Evolutionary conservation across 495 filamentous ascomycete species (phyloP), one percentile per base, ranked within the genome.

Genomic region (Sordaria brevicollis): DNA sequence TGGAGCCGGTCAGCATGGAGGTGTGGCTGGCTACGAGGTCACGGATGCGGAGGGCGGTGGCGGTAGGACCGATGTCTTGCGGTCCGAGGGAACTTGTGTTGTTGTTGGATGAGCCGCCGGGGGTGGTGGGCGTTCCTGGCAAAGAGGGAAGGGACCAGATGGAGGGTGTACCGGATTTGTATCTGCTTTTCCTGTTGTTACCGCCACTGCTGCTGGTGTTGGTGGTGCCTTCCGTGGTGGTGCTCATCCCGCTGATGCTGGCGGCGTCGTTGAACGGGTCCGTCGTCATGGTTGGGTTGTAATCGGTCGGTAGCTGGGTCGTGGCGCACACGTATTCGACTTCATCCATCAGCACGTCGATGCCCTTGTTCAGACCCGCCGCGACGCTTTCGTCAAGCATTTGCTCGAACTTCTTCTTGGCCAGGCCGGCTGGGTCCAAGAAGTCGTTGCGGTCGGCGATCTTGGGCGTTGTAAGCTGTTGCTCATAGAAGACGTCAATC

Each of bases 401-500:
- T 79, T 98, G 94, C 83, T 99, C 96, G 71, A 99, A 99, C 65
- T 91, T 92, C 81, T 97, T 98, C 86, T 99, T 99, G 74, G 94
- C 93, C 72, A 96, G 89, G 21, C 89, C 90, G 0, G 93, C 92
- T 5, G 93, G 93, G 75, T 95, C 92, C 37, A 99, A 81, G 75
- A 98, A 99, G 79, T 99, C 95, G 74, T 96, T 94, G 29, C 91
- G 88, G 75, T 99, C 94, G 13, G 91, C 91, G 66, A 99, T 88
- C 71, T 91, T 92, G 4, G 88, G 85, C 0, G 88, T 88, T 6
- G 93, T 89, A 37, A 99, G 85, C 78, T 98, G 94, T 76, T 97
- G 94, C 78, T 96, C 92, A 79, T 96, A 99, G 80, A 99, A 99
- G 21, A 99, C 93, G 75, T 99, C 96, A 69, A 99, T 87, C 96